Percentiles rank a stretch among this genome's conserved stretches.
Conservation (phyloP, 2,329 filamentous ascomycete genomes). For the Exophiala sp. region DNA sequence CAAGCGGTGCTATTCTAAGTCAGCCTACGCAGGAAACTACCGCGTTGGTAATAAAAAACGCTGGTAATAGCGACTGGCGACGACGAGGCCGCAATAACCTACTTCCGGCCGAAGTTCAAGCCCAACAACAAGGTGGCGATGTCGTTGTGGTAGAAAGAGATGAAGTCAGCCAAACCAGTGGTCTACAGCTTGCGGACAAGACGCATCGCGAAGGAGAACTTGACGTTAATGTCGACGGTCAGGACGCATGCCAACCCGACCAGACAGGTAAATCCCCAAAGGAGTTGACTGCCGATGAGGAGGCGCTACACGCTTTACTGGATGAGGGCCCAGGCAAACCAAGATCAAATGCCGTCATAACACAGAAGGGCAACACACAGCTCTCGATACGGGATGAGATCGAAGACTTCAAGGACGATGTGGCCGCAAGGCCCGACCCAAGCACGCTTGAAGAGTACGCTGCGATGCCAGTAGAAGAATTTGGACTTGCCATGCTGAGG, state of each 20-base stretch:
- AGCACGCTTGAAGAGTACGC: constrained; percentile 80
- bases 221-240: background rate
- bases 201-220: constrained; percentile 28
- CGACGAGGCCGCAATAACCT: constrained; percentile 49
- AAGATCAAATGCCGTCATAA: constrained; percentile 51
- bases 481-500: constrained; percentile 79
- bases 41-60: constrained; percentile 57
- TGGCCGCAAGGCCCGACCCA: constrained; percentile 64
- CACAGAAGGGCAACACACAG: constrained; percentile 31
- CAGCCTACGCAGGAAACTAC: constrained; percentile 32
- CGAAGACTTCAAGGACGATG: constrained; percentile 64
- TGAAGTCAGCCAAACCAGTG: constrained; percentile 48
- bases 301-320: constrained; percentile 62
- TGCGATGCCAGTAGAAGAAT: constrained; percentile 86
- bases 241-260: background rate
- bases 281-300: constrained; percentile 45
- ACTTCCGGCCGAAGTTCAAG: constrained; percentile 52
- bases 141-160: constrained; percentile 44
- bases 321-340: constrained; percentile 46
- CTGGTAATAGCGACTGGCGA: constrained; percentile 48
- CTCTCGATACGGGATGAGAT: constrained; percentile 35
- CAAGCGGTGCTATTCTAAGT: constrained; percentile 44
- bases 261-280: constrained; percentile 13
- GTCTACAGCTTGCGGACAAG: constrained; percentile 47
- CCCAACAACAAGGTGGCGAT: constrained; percentile 36